Base-by-base conservation (phyloP, 495 filamentous ascomycete genomes). In the Penicillium daleae region DNA sequence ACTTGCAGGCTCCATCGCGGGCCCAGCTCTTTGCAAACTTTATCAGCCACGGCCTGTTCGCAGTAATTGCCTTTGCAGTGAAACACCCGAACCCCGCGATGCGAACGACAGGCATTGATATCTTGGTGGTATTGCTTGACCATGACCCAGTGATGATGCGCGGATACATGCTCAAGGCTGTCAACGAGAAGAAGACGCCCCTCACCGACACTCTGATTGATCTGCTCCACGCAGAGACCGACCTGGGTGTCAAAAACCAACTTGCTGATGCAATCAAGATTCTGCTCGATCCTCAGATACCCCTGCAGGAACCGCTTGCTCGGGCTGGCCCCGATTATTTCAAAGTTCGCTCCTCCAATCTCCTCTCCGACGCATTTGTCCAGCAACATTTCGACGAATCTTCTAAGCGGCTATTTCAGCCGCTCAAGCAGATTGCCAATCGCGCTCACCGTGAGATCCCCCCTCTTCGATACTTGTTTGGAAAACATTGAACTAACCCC, bases 231-330 rank as follows among this genome's bases (percentile, higher is more conserved):
- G 88, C 92, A 2, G 96, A 99, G 74, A 87, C 89, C 5, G 95
- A 99, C 74, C 82, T 98, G 13, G 95, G 95, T 0, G 92, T 98
- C 61, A 97, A 97, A 79, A 92, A 92, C 29, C 96, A 98, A 71
- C 89, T 98, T 68, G 91, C 95, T 12, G 95, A 99, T 77, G 92
- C 95, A 27, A 90, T 99, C 71, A 97, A 96, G 75, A 89, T 98
- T 21, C 81, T 99, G 26, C 84, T 98, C 19, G 96, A 98, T 68
- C 92, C 92, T n/a, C 86, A 87, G 56, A 84, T 86, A 46, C 75
- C 79, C 50, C 54, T 81, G 62, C 81, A 80, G 63, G 92, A 96
- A 57, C 78, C 82, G 55, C 80, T 91, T 69, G 78, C 78, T 59
- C 90, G 91, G 72, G 81, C 82, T 62, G 87, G 88, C 57, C 85